Percentiles rank a stretch among this genome's conserved stretches.
phyloP scores from a whole-genome alignment of 192 early-diverging fungal genomes.

The Entomortierella parvispora region DNA sequence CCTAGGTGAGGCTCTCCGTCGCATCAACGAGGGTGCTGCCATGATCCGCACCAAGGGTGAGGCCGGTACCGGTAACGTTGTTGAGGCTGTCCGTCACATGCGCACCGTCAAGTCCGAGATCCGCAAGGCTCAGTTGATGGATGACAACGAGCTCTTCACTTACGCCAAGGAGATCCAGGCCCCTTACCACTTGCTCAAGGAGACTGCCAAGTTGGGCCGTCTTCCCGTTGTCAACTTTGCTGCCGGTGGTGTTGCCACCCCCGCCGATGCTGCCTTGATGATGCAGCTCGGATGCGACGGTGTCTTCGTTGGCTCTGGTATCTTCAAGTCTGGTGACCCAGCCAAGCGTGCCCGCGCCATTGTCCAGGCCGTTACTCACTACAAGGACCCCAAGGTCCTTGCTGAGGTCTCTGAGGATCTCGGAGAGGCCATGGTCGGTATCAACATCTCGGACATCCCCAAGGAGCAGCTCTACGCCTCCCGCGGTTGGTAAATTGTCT shows the following conservation, averaged over 20 bases:
- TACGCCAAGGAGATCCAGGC: constrained; percentile 98
- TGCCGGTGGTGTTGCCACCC: constrained; percentile 96
- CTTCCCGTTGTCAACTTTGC: constrained; percentile 99
- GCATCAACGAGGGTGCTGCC: constrained; percentile 96
- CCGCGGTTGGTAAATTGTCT: constrained; percentile 69
- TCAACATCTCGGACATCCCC: constrained; percentile 81
- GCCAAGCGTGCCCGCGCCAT: constrained; percentile 95
- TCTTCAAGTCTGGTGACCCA: constrained; percentile 96
- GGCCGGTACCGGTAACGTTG: constrained; percentile 97
- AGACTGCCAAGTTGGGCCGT: constrained; percentile 86
- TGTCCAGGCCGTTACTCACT: constrained; percentile 97
- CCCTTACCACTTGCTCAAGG: constrained; percentile 90
- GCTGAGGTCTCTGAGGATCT: constrained; percentile 91
- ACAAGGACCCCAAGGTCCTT: constrained; percentile 86
- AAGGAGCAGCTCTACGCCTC: constrained; percentile 66
- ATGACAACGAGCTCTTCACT: constrained; percentile 90
- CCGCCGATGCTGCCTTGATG: constrained; percentile 98
- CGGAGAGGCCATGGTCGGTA: constrained; percentile 98
- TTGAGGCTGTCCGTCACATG: constrained; percentile 97
- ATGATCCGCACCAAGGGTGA: constrained; percentile 99
- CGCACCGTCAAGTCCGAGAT: constrained; percentile 91
- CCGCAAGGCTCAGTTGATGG: constrained; percentile 83
- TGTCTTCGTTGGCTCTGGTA: constrained; percentile 97
- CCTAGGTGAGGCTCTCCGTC: constrained; percentile 95
- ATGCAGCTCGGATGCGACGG: constrained; percentile 99